Evolutionary conservation across 2,329 filamentous ascomycete species (phyloP).

Genomic region (Cercospora nicotianae): DNA sequence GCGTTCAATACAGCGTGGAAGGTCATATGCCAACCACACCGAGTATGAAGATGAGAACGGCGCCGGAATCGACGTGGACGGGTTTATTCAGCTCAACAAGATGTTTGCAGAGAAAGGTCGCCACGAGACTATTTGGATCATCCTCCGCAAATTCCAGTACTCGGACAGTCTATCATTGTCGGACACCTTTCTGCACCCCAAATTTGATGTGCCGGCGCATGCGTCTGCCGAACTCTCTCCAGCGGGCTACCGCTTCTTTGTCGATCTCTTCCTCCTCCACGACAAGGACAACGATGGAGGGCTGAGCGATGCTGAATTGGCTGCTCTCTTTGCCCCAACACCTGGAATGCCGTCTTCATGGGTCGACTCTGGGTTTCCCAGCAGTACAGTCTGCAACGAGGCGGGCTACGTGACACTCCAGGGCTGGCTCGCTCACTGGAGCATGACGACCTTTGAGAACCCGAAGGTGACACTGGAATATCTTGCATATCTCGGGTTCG

Average conservation of each 20-base stretch:
- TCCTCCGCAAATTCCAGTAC: conserved; percentile 90
- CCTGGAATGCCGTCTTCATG: conserved; percentile 85
- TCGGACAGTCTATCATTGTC: conserved; percentile 91
- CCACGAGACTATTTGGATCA: conserved; percentile 98
- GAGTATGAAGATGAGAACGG: conserved; percentile 43
- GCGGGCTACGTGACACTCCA: conserved; percentile 93
- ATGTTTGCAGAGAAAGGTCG: conserved; percentile 96
- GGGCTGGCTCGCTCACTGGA: conserved; percentile 98
- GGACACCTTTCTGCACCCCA: conserved; percentile 87
- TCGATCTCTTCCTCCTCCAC: conserved; percentile 90
- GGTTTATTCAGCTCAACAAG: conserved; percentile 89
- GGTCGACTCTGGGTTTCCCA: conserved; percentile 86
- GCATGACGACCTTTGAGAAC: conserved; percentile 97
- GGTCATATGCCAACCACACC: conserved; percentile 19
- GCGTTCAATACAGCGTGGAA: conserved; percentile 67
- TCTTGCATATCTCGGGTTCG: conserved; percentile 92
- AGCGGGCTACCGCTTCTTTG: conserved; percentile 93
- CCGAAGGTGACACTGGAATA: conserved; percentile 95
- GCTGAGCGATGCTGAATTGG: conserved; percentile 79
- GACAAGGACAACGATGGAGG: conserved; percentile 98
- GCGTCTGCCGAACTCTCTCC: conserved; percentile 93
- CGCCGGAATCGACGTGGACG: conserved; percentile 74
- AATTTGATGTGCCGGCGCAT: conserved; percentile 89
- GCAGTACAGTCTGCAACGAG: conserved; percentile 91
- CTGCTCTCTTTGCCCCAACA: conserved; percentile 86